Conservation (phyloP, 2,329 filamentous ascomycete genomes). For the Periglandula ipomoeae region DNA sequence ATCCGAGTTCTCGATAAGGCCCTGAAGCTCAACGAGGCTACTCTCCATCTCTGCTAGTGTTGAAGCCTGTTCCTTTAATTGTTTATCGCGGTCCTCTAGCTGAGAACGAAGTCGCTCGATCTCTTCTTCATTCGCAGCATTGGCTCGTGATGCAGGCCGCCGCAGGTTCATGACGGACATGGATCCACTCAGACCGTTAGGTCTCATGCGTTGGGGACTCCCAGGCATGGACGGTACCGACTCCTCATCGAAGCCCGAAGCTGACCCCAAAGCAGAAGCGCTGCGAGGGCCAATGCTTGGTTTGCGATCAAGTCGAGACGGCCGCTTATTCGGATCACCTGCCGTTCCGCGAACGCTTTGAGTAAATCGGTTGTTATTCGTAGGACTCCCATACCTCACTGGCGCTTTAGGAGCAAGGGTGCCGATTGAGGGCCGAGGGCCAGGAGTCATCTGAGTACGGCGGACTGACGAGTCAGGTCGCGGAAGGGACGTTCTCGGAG, state of each 20-base stretch:
- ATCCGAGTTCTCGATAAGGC: constrained; percentile 54
- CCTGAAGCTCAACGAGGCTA: constrained; percentile 67
- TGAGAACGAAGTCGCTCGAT: constrained; percentile 62
- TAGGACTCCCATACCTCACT: constrained; percentile 30
- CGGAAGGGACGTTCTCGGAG: constrained; percentile 64
- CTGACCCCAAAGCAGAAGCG: constrained; percentile 47
- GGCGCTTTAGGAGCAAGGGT: constrained; percentile 29
- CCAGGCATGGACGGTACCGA: constrained; percentile 32
- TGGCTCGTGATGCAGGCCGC: constrained; percentile 44
- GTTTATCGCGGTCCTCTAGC: constrained; percentile 74
- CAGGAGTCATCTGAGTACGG: constrained; percentile 55
- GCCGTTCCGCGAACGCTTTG: constrained; percentile 53
- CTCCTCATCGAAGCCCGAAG: constrained; percentile 48
- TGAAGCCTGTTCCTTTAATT: constrained; percentile 79
- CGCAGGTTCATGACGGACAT: constrained; percentile 45
- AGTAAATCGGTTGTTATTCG: constrained; percentile 44
- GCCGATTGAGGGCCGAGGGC: constrained; percentile 44
- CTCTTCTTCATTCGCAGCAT: constrained; percentile 56
- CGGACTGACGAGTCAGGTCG: constrained; percentile 81
- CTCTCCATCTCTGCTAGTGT: constrained; percentile 84
- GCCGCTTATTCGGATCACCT: constrained; percentile 52
- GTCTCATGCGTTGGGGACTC: constrained; percentile 40
- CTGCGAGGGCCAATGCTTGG: constrained; percentile 48
- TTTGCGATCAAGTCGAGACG: constrained; percentile 37
- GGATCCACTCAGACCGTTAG: constrained; percentile 45